Percentiles rank a stretch among this genome's conserved stretches.
These are phyloP conservation scores for Penicillium silybi DNA, from an alignment of 495 filamentous ascomycete genomes.

Conservation along the genomic window DNA sequence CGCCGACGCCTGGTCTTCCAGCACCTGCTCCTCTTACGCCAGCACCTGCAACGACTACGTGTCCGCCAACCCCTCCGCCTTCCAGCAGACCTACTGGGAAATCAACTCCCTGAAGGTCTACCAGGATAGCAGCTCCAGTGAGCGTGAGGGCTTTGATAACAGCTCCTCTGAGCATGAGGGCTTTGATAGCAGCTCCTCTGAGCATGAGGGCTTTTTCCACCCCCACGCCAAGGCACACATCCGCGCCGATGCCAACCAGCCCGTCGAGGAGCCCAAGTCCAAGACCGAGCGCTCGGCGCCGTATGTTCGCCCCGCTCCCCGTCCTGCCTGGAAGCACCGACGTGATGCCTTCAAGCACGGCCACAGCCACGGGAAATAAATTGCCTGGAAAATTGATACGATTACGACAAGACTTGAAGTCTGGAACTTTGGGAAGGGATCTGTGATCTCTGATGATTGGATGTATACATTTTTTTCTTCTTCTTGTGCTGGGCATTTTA, in stretches of 20 bases:
- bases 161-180: too few species aligned
- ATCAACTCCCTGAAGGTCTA: slow-evolving; percentile 65
- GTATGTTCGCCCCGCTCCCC: slow-evolving; percentile 2
- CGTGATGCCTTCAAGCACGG: slow-evolving; percentile 7
- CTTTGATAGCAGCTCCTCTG: slow-evolving; percentile 1
- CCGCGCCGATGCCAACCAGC: not conserved
- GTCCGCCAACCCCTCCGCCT: slow-evolving; percentile 57
- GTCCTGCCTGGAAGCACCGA: slow-evolving; percentile 9
- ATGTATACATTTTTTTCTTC: not conserved
- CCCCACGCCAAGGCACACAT: slow-evolving; percentile 2
- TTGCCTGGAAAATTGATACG: not conserved
- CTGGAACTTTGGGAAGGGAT: not conserved
- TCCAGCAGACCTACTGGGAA: slow-evolving; percentile 61
- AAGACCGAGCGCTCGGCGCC: not conserved
- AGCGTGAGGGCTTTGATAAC: too few species aligned
- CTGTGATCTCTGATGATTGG: slow-evolving; percentile 2
- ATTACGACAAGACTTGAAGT: not conserved
- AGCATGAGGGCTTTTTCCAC: not conserved
- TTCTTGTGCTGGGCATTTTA: not conserved
- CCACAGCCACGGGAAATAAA: not conserved
- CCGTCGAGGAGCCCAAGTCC: not conserved
- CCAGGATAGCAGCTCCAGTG: slow-evolving; percentile 32
- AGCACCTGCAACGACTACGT: slow-evolving; percentile 59
- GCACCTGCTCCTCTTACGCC: slow-evolving; percentile 31
- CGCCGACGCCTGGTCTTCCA: slow-evolving; percentile 35